A percentile compares a stretch with the other conserved stretches of the same genome.
Conservation (phyloP, 345 rosid species). For the Euphorbia tirucalli region DNA sequence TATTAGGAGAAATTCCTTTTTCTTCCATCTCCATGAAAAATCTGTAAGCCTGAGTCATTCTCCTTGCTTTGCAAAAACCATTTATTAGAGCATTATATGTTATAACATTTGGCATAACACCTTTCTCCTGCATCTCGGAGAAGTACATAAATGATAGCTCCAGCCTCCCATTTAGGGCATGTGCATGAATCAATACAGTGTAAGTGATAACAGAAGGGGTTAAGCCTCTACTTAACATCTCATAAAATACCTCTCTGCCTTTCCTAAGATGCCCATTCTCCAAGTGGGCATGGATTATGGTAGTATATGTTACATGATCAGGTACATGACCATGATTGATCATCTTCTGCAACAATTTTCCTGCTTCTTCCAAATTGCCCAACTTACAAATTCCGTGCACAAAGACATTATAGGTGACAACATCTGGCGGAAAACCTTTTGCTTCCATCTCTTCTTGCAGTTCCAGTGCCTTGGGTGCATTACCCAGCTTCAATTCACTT, state of each 20-base stretch:
- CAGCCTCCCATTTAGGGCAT: conserved; percentile 52
- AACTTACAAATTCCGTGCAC: conserved; percentile 49
- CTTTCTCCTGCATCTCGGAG: conserved; percentile 54
- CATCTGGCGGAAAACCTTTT: conserved; percentile 48
- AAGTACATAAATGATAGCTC: conserved; percentile 49
- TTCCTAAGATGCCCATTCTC: conserved; percentile 44
- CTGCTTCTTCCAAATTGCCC: conserved; percentile 48
- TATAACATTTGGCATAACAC: conserved; percentile 58
- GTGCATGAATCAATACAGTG: conserved; percentile 69
- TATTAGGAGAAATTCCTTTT: conserved; percentile 54
- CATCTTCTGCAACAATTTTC: conserved; percentile 46
- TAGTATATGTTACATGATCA: conserved; percentile 64
- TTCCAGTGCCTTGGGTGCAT: conserved; percentile 40
- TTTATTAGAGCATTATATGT: conserved; percentile 66
- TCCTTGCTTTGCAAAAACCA: conserved; percentile 57
- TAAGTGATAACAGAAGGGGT: conserved; percentile 62
- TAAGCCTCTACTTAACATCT: conserved; percentile 50
- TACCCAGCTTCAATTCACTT: conserved; percentile 55
- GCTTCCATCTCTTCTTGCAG: conserved; percentile 61
- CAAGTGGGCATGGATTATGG: conserved; percentile 52
- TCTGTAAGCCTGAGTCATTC: conserved; percentile 47
- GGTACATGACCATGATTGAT: conserved; percentile 47
- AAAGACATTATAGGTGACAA: conserved; percentile 53
- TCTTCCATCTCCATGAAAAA: conserved; percentile 56
- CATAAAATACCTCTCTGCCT: conserved; percentile 48